These are phyloP conservation scores for Cystobasidium sp. DNA, from an alignment of 1,284 basidiomycete species.

Conservation along the genomic window DNA sequence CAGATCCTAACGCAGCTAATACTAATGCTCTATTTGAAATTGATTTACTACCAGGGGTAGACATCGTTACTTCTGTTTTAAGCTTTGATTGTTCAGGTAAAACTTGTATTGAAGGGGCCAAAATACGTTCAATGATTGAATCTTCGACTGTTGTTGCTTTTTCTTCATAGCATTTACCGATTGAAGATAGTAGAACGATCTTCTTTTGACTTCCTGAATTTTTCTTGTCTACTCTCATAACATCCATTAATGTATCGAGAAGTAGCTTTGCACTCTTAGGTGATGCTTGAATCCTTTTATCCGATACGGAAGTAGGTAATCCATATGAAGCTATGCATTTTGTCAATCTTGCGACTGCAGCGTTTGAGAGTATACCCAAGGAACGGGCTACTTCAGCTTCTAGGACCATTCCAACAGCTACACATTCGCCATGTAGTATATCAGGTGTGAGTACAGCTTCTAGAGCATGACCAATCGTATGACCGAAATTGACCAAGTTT, in stretches of 20 bases:
- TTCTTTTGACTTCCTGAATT: constrained; percentile 87
- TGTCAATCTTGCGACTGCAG: constrained; percentile 82
- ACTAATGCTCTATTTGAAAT: constrained; percentile 95
- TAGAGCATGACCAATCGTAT: constrained; percentile 94
- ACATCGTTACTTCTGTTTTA: constrained; percentile 74
- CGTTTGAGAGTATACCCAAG: constrained; percentile 81
- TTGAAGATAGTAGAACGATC: constrained; percentile 85
- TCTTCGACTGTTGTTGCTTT: constrained; percentile 86
- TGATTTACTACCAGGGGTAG: constrained; percentile 94
- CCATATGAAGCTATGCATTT: constrained; percentile 84
- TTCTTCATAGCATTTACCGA: constrained; percentile 90
- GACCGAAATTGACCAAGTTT: constrained; percentile 96
- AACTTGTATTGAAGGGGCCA: constrained; percentile 77
- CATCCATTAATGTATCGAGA: constrained; percentile 83
- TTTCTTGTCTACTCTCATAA: constrained; percentile 96
- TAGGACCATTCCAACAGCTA: constrained; percentile 89
- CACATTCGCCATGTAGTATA: constrained; percentile 91
- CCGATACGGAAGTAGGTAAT: constrained; percentile 76
- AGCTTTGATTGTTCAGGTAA: constrained; percentile 59
- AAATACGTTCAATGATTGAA: constrained; percentile 74
- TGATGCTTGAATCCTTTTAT: constrained; percentile 73
- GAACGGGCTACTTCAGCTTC: constrained; percentile 90
- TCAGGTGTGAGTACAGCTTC: constrained; percentile 89
- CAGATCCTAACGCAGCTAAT: constrained; percentile 86
- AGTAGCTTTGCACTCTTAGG: constrained; percentile 74